Evolutionary conservation across 257 asterid genomes (phyloP).

Genomic region (Fraxinus cuspidata): DNA sequence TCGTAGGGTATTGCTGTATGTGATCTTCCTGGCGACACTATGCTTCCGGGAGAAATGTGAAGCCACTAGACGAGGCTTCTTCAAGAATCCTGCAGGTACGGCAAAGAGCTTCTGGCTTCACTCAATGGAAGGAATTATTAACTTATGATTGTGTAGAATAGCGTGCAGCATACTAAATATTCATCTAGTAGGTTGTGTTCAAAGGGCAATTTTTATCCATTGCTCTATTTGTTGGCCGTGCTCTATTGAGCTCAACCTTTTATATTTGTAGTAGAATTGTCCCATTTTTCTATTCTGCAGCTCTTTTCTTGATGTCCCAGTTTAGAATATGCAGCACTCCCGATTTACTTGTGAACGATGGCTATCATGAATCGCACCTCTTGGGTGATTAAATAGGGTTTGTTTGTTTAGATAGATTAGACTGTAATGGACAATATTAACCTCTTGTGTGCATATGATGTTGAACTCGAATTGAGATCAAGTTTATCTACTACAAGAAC

Average conservation of each 20-base stretch:
- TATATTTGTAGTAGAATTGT: not conserved
- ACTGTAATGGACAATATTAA: too few species aligned
- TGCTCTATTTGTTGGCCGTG: not conserved
- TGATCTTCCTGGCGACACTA: slow-evolving; percentile 92
- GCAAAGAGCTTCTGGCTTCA: not conserved
- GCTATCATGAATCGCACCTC: too few species aligned
- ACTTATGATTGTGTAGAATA: not conserved
- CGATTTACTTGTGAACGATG: too few species aligned
- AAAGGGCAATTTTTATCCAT: not conserved
- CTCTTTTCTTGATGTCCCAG: not conserved
- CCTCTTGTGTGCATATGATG: too few species aligned
- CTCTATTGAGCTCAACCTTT: not conserved
- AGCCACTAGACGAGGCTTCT: not conserved
- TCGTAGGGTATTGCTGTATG: slow-evolving; percentile 85
- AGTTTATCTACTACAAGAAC: not conserved
- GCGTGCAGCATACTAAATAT: not conserved
- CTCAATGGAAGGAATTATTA: not conserved
- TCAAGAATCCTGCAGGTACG: not conserved
- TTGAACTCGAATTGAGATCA: not conserved
- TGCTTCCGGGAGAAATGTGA: slow-evolving; percentile 99
- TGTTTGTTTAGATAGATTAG: too few species aligned
- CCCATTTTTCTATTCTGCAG: not conserved
- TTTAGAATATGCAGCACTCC: not conserved
- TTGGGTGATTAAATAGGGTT: too few species aligned
- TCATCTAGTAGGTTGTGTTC: not conserved